A percentile compares a stretch with the other conserved stretches of the same genome.
These are phyloP conservation scores for Trametes pubescens DNA, from an alignment of 1,284 basidiomycete species.

Conservation along the genomic window DNA sequence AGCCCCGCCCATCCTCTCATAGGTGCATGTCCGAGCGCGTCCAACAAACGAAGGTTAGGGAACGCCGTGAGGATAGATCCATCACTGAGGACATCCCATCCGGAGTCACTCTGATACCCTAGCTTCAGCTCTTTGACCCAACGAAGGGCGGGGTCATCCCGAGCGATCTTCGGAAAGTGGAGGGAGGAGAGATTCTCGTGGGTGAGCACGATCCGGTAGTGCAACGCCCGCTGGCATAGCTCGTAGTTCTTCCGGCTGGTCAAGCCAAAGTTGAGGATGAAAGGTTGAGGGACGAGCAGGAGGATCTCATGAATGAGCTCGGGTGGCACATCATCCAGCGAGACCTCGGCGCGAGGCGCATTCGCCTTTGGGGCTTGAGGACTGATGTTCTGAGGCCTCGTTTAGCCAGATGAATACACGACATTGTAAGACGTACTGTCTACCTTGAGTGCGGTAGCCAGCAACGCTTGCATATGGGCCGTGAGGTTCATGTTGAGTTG, in stretches of 20 bases:
- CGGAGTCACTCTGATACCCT: background rate
- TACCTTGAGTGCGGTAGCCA: background rate
- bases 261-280: slow-evolving; percentile 2
- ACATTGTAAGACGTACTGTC: no score
- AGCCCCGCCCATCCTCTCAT: slow-evolving; percentile 12
- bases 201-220: slow-evolving; percentile 1
- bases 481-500: background rate
- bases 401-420: no score
- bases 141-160: background rate
- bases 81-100: slow-evolving; percentile 3
- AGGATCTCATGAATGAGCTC: slow-evolving; percentile 14
- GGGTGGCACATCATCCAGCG: background rate
- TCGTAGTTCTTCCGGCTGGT: slow-evolving; percentile 6
- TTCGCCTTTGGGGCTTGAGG: background rate
- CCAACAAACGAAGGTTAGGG: slow-evolving; percentile 4
- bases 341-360: background rate
- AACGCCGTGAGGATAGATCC: background rate
- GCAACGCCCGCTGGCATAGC: slow-evolving; percentile 5
- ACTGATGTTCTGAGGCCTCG: background rate
- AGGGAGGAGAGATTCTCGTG: background rate
- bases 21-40: background rate
- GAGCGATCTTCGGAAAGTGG: slow-evolving; percentile 3
- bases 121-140: slow-evolving; percentile 10
- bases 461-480: background rate
- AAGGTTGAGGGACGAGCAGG: slow-evolving; percentile 6